These are phyloP conservation scores for Pinus albicaulis DNA, from an alignment of 75 land plant genomes.

Conservation along the genomic window DNA sequence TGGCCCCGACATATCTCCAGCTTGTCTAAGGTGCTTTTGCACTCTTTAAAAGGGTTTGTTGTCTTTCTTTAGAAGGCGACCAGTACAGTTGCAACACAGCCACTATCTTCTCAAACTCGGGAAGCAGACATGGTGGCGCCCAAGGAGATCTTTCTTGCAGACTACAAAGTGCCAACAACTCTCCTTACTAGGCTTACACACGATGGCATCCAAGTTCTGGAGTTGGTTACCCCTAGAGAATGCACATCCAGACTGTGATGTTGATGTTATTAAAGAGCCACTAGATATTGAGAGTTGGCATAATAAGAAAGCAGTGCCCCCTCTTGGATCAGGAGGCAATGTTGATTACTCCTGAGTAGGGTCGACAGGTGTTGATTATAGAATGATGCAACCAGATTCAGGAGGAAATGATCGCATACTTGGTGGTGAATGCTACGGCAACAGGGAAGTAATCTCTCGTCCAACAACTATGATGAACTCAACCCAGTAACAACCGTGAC, in stretches of 20 bases:
- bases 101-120: constrained; percentile 41
- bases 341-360: not conserved
- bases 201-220: too few relatives aligned
- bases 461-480: too few relatives aligned
- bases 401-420: not conserved
- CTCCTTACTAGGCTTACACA: too few relatives aligned
- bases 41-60: too few relatives aligned
- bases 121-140: constrained; percentile 68
- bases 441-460: too few relatives aligned
- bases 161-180: too few relatives aligned
- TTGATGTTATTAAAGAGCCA: not conserved
- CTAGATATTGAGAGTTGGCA: not conserved
- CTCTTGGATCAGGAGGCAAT: not conserved
- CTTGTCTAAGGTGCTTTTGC: too few relatives aligned
- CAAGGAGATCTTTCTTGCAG: constrained; percentile 84
- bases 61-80: too few relatives aligned
- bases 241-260: not conserved
- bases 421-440: not conserved
- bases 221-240: not conserved
- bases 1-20: too few relatives aligned
- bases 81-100: constrained; percentile 66
- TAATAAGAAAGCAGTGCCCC: not conserved
- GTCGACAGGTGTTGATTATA: not conserved
- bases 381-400: not conserved
- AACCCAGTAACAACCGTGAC: too few relatives aligned